Percentiles rank a stretch among this genome's conserved stretches.
These are phyloP conservation scores for Diplocarpon mali DNA, from an alignment of 2,329 filamentous ascomycete species.

Conservation along the genomic window DNA sequence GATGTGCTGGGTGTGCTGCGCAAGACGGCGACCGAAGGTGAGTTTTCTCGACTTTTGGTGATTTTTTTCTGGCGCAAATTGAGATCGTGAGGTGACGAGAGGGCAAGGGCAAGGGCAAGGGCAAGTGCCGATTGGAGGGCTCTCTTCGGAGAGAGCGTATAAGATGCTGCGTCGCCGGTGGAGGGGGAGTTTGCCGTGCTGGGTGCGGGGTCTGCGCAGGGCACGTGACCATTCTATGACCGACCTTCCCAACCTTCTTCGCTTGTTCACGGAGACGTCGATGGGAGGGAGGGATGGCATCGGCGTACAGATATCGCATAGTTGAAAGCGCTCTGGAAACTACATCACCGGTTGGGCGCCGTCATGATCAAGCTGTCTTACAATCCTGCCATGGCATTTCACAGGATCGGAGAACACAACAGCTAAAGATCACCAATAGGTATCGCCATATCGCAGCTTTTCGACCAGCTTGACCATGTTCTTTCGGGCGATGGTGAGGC, in stretches of 20 bases:
- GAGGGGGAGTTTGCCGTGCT: neutral
- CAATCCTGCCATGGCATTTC: neutral
- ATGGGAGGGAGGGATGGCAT: no score
- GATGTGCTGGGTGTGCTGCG: slow-evolving; percentile 8
- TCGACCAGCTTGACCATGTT: neutral
- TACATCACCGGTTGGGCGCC: neutral
- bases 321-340: neutral
- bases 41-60: slow-evolving; percentile 4
- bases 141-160: neutral
- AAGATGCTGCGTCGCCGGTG: neutral
- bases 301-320: no score
- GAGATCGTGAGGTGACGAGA: neutral
- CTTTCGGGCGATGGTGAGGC: neutral
- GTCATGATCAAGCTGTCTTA: neutral
- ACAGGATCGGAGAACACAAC: neutral
- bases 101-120: neutral
- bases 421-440: slow-evolving; percentile 1
- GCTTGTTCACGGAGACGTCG: no score
- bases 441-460: slow-evolving; percentile 4
- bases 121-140: neutral
- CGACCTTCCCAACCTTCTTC: neutral
- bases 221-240: neutral
- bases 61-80: neutral
- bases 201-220: neutral
- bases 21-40: slow-evolving; percentile 9